Conservation (phyloP, 1,139 yeast species). For the Kurtzmaniella natalensis region DNA sequence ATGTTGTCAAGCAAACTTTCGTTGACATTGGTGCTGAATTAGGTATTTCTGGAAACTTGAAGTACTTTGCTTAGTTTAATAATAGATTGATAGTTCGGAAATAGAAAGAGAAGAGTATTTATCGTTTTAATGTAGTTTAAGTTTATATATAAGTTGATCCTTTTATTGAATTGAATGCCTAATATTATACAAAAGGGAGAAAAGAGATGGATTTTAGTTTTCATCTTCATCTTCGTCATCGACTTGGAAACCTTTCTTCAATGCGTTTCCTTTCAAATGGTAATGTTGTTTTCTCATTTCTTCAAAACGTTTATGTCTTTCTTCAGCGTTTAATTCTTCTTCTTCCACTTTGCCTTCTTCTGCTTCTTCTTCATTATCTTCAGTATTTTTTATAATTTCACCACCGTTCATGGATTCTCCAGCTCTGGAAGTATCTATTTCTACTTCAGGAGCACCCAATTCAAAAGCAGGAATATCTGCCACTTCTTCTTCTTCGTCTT, state of each 20-base stretch:
- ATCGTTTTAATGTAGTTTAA: too few relatives aligned
- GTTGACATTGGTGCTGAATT: constrained; percentile 45
- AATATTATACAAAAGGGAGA: too few relatives aligned
- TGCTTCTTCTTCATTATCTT: constrained; percentile 15
- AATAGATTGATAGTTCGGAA: neutral
- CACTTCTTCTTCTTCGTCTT: constrained; percentile 63
- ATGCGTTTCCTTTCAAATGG: constrained; percentile 60
- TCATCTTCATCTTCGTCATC: constrained; percentile 25
- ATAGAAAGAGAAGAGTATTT: neutral
- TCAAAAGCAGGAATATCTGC: constrained; percentile 36
- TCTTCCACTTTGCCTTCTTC: constrained; percentile 32
- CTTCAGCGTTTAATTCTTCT: constrained; percentile 49
- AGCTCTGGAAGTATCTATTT: constrained; percentile 30
- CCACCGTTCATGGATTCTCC: constrained; percentile 37
- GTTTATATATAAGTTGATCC: too few relatives aligned
- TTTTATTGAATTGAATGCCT: too few relatives aligned
- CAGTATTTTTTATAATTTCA: constrained; percentile 25
- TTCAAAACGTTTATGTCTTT: constrained; percentile 65
- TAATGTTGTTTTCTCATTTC: constrained; percentile 75
- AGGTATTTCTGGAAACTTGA: constrained; percentile 30
- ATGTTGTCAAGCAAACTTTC: constrained; percentile 49
- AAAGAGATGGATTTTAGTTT: too few relatives aligned
- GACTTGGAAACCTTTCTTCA: constrained; percentile 31
- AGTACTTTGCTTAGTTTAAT: constrained; percentile 23
- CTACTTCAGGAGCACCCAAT: constrained; percentile 43